phyloP scores from a whole-genome alignment of 495 filamentous ascomycete species.

The Neurospora sp. region DNA sequence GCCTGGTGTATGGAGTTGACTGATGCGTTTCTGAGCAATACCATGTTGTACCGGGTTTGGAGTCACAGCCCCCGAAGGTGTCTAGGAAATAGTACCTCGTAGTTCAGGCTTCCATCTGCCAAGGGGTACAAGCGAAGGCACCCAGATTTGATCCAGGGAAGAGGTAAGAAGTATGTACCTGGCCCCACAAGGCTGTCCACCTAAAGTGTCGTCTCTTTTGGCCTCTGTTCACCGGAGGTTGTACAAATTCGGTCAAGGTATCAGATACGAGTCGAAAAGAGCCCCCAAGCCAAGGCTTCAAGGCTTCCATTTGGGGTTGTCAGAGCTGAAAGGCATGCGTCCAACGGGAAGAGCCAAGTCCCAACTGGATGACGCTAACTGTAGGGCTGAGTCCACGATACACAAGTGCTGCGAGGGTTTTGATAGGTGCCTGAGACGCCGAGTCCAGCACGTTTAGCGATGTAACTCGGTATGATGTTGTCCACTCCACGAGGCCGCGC shows the following conservation, averaged over 20 bases:
- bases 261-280: background rate
- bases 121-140: background rate
- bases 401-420: background rate
- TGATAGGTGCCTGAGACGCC: background rate
- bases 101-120: background rate
- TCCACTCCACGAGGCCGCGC: background rate
- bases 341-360: background rate
- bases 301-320: conserved; percentile 1
- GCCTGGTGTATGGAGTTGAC: background rate
- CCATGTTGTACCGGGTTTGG: background rate
- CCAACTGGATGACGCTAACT: background rate
- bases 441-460: background rate
- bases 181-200: background rate
- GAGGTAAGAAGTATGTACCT: background rate
- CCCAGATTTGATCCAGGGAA: background rate
- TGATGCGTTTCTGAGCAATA: background rate
- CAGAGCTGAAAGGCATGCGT: background rate
- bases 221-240: background rate
- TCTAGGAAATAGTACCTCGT: background rate
- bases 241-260: background rate
- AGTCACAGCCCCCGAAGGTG: background rate
- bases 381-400: background rate
- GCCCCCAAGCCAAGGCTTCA: background rate
- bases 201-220: background rate
- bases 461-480: background rate